Evolutionary conservation across 495 filamentous ascomycete species (phyloP), one percentile per base, ranked within the genome.

Genomic region (Penicillium atrosanguineum): DNA sequence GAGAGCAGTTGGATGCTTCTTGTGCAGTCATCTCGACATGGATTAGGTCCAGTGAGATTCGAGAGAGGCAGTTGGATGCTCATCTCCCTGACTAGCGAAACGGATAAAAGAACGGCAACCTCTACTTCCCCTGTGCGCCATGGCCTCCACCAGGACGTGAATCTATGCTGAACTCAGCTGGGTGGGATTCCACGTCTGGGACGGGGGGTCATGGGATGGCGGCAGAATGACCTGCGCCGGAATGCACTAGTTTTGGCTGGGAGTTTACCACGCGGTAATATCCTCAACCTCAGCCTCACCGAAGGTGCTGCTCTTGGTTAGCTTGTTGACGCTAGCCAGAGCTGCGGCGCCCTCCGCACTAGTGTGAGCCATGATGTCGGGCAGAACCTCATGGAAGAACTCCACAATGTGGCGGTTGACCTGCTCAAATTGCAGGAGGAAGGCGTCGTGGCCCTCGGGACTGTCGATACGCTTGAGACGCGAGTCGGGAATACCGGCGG

Each of bases 221-320:
- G 68, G 70, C 72, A 70, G 58, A 51, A 56, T 50, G 20, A 4
- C 56, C 63, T 66, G 63, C 61, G 63, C 60, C 61, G 37, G 21
- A 46, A 46, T 46, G 23, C 42, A 5, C 38, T 26, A 8, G 38
- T 25, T 3, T 16, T 36, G 16, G 42, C 26, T 15, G 31, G 25
- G 44, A 50, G 20, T 63, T 66, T 86, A 97, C 93, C 93, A 97
- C 37, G 90, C 91, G 47, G 91, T 96, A 58, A 98, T 96, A 69
- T 98, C 94, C 53, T 91, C 93, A 39, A 97, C 92, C 73, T 98
- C 93, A 2, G 90, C 90, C 72, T 96, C 91, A 6, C 93, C 92
- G 73, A 96, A 95, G 3, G 86, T 91, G 71, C 90, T 95, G 53
- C 75, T 90, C 76, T 93, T 95, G 14, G 79, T 86, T 28, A 88